Percentiles rank a stretch among this genome's conserved stretches.
Conservation (phyloP, 2,329 filamentous ascomycete genomes). For the Hortaea sp. region DNA sequence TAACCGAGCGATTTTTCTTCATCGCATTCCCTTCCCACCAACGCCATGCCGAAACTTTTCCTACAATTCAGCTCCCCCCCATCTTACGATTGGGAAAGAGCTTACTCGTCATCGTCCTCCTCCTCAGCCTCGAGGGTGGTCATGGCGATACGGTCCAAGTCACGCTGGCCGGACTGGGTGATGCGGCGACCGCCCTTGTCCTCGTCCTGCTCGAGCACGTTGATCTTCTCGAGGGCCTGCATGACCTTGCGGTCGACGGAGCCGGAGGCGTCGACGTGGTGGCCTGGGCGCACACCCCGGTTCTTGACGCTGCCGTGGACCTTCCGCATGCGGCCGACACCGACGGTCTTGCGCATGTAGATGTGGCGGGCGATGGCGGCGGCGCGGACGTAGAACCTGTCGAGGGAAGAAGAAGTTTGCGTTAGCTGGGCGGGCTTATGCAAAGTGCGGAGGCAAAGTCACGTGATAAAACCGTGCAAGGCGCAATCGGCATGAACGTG, state of each 20-base stretch:
- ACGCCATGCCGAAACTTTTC: background rate
- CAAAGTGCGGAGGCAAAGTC: background rate
- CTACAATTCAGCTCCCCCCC: background rate
- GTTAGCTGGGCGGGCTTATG: background rate
- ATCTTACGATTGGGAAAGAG: background rate
- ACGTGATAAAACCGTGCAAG: background rate
- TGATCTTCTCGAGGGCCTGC: slow-evolving; percentile 98
- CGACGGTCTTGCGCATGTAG: slow-evolving; percentile 99
- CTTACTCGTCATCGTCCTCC: slow-evolving; percentile 32
- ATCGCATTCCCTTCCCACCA: background rate
- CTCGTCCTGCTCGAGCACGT: slow-evolving; percentile 94
- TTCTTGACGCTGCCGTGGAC: slow-evolving; percentile 88
- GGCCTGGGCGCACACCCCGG: slow-evolving; percentile 79
- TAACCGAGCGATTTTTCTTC: too few species aligned
- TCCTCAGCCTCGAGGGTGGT: slow-evolving; percentile 43
- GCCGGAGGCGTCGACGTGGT: slow-evolving; percentile 93
- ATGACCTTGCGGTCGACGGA: slow-evolving; percentile 95
- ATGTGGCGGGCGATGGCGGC: slow-evolving; percentile 94
- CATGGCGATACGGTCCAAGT: slow-evolving; percentile 71
- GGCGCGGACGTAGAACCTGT: slow-evolving; percentile 68
- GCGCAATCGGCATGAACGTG: background rate
- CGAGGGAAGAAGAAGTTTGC: background rate
- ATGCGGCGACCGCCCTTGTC: slow-evolving; percentile 98
- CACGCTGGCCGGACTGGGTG: slow-evolving; percentile 95
- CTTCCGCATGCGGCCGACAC: slow-evolving; percentile 95